Evolutionary conservation across 768 basidiomycete genomes (phyloP).

Genomic region (Kwoniella pini): DNA sequence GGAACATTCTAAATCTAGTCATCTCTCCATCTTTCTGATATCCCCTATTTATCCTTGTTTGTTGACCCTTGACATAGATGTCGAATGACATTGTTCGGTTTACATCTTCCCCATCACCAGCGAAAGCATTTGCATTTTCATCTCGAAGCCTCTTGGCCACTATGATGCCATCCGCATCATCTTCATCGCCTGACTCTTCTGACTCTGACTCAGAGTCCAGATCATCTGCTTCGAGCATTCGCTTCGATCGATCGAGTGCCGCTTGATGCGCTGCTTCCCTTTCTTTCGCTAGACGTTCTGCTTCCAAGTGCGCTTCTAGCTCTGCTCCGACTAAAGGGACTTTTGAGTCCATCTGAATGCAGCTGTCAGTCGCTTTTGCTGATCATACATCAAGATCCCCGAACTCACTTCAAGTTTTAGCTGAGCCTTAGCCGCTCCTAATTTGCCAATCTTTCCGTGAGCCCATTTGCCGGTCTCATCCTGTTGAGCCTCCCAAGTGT

Average conservation of each 20-base stretch:
- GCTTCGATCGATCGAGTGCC: conserved; percentile 74
- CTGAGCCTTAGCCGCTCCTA: conserved; percentile 71
- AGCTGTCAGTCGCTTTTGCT: neutral
- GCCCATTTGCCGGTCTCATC: conserved; percentile 82
- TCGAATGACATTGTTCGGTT: conserved; percentile 71
- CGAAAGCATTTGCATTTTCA: conserved; percentile 38
- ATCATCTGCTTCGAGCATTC: conserved; percentile 88
- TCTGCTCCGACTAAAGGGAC: conserved; percentile 86
- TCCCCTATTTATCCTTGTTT: conserved; percentile 63
- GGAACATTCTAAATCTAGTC: conserved; percentile 89
- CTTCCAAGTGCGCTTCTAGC: conserved; percentile 74
- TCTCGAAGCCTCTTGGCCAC: conserved; percentile 12
- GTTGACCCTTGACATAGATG: conserved; percentile 96
- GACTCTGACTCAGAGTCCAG: conserved; percentile 57
- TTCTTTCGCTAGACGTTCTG: conserved; percentile 74
- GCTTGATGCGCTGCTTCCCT: conserved; percentile 85
- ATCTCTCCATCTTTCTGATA: conserved; percentile 23
- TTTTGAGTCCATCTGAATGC: conserved; percentile 75
- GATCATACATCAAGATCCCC: neutral
- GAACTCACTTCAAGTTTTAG: conserved; percentile 66
- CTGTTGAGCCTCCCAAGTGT: conserved; percentile 82
- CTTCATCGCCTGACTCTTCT: conserved; percentile 74
- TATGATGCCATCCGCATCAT: conserved; percentile 58
- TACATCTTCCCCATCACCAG: conserved; percentile 48
- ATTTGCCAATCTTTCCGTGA: conserved; percentile 80